Percentiles rank a stretch among this genome's conserved stretches.
Evolutionary conservation across 768 basidiomycete genomes (phyloP).

Genomic region (Lentinula detonsa): DNA sequence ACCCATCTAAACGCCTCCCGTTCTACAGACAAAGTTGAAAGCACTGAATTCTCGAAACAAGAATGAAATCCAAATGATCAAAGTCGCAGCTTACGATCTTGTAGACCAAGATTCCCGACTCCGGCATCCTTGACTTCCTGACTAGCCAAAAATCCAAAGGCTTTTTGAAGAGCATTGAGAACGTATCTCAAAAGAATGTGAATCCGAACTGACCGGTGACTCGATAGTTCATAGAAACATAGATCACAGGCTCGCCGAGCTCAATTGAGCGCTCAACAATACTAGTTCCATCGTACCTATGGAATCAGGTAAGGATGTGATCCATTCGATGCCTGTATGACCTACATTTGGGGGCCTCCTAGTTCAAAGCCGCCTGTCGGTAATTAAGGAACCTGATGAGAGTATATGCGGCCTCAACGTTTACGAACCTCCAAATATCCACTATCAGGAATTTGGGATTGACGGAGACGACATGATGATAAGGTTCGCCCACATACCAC

Average conservation of each 20-base stretch:
- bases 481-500: conserved; percentile 29
- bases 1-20: conserved; percentile 59
- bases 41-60: not conserved
- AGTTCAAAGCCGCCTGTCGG: conserved; percentile 30
- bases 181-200: not conserved
- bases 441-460: conserved; percentile 20
- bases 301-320: not conserved
- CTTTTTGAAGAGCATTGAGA: conserved; percentile 14
- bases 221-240: conserved; percentile 52
- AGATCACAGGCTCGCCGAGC: conserved; percentile 38
- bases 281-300: conserved; percentile 35
- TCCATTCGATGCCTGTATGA: not conserved
- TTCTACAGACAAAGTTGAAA: conserved; percentile 32
- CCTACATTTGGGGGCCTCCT: conserved; percentile 29
- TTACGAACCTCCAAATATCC: conserved; percentile 41
- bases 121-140: conserved; percentile 46
- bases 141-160: conserved; percentile 47
- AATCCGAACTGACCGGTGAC: conserved; percentile 17
- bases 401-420: not conserved
- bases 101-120: conserved; percentile 60
- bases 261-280: conserved; percentile 40
- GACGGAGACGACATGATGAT: not conserved
- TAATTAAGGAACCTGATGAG: not conserved
- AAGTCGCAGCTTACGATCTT: conserved; percentile 41
- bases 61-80: not conserved